Base-by-base conservation (phyloP, 148 eudicot genomes). In the Rhododendron williamsianum region DNA sequence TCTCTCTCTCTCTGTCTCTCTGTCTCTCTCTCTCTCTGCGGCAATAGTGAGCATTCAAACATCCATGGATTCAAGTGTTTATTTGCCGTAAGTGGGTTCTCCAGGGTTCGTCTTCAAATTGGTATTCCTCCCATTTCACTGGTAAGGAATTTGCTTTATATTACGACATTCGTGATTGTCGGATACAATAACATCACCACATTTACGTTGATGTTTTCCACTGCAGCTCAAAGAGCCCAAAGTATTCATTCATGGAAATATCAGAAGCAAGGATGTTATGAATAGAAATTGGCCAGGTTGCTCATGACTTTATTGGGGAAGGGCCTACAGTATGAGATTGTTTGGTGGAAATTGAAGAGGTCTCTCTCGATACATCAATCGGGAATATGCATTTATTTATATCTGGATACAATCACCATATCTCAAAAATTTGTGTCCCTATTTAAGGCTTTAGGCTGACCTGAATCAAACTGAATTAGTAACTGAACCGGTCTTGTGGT, bases 181-280 rank as follows among this genome's bases (percentile, higher is more conserved):
- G 3, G 36, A n/a, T 81, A 30, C 80, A 16, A 1, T 25, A 45
- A 25, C 73, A 7, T 41, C 25, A 35, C 30, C 23, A 82, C 80
- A 23, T 56, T 49, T 51, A 12, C 30, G n/a, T 45, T 35, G 87
- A 52, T 46, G 27, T 25, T 41, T 35, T 56, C 18, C 45, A 41
- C 73, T 87, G 83, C 94, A 95, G 98, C 92, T 92, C 81, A 92
- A 91, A 78, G 92, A 87, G 82, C 93, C 98, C 45, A 95, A 94
- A 89, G 95, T 94, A 30, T 94, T 83, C 84, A 87, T 90, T 85
- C 96, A 93, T 80, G 98, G 95, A 85, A 87, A 84, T 71, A 21
- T 80, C 76, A 72, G 49, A 76, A 82, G 89, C 83, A 54, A 76
- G 58, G 91, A 90, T 54, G 86, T 95, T 65, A 88, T 78, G 71